phyloP scores from a whole-genome alignment of 1,284 basidiomycete genomes.

The Sporisorium reilianum region DNA sequence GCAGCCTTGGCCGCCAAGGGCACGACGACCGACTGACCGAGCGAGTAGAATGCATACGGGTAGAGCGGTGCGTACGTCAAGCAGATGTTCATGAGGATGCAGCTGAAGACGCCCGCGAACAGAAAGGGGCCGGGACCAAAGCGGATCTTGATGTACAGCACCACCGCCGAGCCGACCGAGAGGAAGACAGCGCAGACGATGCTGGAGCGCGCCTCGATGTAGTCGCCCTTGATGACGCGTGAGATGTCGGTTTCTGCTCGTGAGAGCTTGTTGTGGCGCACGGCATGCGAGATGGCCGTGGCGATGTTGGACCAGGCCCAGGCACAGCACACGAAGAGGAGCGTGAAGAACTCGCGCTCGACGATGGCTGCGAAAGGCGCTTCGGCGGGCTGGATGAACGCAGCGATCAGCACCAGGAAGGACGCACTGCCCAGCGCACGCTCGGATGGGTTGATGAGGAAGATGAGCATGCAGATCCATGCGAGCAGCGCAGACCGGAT shows the following conservation, averaged over 20 bases:
- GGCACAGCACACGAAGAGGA: conserved; percentile 73
- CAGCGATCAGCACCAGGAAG: conserved; percentile 77
- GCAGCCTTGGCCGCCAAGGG: conserved; percentile 77
- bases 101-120: conserved; percentile 74
- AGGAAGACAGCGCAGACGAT: conserved; percentile 78
- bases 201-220: conserved; percentile 72
- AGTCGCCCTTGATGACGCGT: conserved; percentile 32
- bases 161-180: conserved; percentile 75
- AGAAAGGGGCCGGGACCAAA: conserved; percentile 78
- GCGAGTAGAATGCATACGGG: conserved; percentile 78
- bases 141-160: conserved; percentile 77
- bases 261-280: conserved; percentile 73
- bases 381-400: conserved; percentile 77
- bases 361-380: conserved; percentile 78
- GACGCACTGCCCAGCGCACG: conserved; percentile 76
- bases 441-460: conserved; percentile 75
- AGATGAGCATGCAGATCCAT: conserved; percentile 77
- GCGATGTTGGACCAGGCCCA: conserved; percentile 82
- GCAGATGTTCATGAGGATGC: conserved; percentile 74
- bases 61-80: conserved; percentile 76
- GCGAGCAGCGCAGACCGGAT: conserved; percentile 77
- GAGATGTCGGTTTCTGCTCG: conserved; percentile 70
- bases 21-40: conserved; percentile 74
- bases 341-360: conserved; percentile 78
- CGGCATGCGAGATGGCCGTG: conserved; percentile 76